phyloP scores from a whole-genome alignment of 257 asterid species.

The Solanum appendiculatum region DNA sequence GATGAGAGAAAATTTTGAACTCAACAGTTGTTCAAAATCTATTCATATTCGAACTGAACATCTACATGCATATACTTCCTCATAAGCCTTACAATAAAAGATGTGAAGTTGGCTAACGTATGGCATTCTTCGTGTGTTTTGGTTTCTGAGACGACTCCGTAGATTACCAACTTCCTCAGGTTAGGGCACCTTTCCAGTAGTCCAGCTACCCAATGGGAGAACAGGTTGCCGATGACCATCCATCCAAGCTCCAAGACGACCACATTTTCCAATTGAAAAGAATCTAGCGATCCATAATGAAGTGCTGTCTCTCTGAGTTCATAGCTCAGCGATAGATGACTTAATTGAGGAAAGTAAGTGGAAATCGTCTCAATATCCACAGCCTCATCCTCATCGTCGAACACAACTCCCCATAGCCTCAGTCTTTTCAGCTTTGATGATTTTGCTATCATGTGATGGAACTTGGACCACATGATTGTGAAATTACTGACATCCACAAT shows the following conservation, averaged over 20 bases:
- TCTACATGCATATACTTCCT: conserved; percentile 64
- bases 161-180: conserved; percentile 64
- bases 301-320: conserved; percentile 67
- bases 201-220: conserved; percentile 69
- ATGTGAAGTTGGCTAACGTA: conserved; percentile 59
- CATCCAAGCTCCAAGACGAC: conserved; percentile 82
- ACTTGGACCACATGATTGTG: conserved; percentile 88
- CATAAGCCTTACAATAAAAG: conserved; percentile 64
- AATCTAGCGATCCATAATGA: conserved; percentile 64
- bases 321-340: conserved; percentile 61
- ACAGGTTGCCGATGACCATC: conserved; percentile 66
- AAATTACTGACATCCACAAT: conserved; percentile 85
- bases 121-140: conserved; percentile 83
- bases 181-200: conserved; percentile 68
- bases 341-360: conserved; percentile 64
- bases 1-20: not conserved
- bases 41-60: conserved; percentile 74
- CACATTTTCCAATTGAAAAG: conserved; percentile 63
- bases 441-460: conserved; percentile 79
- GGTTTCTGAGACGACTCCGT: conserved; percentile 82
- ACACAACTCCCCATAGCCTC: conserved; percentile 88
- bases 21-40: conserved; percentile 8
- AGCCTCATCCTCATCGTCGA: conserved; percentile 88
- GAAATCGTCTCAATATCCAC: conserved; percentile 83
- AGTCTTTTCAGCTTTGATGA: conserved; percentile 62